Percentiles rank a stretch among this genome's conserved stretches.
These are phyloP conservation scores for Beauveria asiatica DNA, from an alignment of 2,329 filamentous ascomycete genomes.

Conservation along the genomic window DNA sequence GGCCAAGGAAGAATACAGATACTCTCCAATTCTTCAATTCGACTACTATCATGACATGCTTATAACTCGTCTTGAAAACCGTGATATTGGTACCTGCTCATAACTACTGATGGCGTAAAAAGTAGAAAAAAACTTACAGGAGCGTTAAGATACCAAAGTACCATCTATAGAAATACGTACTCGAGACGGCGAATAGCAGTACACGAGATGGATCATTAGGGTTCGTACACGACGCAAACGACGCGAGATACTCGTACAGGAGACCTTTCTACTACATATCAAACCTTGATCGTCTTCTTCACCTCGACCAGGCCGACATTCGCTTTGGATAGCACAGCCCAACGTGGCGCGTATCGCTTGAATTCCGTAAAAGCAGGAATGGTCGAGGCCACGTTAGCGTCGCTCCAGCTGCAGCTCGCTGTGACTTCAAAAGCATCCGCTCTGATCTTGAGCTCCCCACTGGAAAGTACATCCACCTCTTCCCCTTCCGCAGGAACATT, in stretches of 20 bases:
- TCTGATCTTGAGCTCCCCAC: constrained; percentile 7
- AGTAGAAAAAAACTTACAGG: background rate
- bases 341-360: constrained; percentile 64
- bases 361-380: constrained; percentile 84
- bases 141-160: background rate
- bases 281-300: constrained; percentile 58
- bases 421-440: constrained; percentile 44
- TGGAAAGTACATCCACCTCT: background rate
- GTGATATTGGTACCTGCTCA: too few relatives aligned
- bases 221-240: background rate
- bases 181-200: background rate
- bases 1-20: too few relatives aligned
- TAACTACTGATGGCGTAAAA: background rate
- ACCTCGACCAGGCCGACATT: constrained; percentile 76
- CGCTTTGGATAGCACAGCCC: constrained; percentile 70
- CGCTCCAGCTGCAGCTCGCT: constrained; percentile 79
- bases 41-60: too few relatives aligned
- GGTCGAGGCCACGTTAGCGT: constrained; percentile 60
- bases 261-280: constrained; percentile 12
- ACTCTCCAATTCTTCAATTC: too few relatives aligned
- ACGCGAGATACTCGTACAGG: background rate
- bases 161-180: background rate
- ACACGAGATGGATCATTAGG: constrained; percentile 1
- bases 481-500: background rate
- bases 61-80: too few relatives aligned